Conservation (phyloP, 352 stramenopile species). For the Phytophthora pisi region DNA sequence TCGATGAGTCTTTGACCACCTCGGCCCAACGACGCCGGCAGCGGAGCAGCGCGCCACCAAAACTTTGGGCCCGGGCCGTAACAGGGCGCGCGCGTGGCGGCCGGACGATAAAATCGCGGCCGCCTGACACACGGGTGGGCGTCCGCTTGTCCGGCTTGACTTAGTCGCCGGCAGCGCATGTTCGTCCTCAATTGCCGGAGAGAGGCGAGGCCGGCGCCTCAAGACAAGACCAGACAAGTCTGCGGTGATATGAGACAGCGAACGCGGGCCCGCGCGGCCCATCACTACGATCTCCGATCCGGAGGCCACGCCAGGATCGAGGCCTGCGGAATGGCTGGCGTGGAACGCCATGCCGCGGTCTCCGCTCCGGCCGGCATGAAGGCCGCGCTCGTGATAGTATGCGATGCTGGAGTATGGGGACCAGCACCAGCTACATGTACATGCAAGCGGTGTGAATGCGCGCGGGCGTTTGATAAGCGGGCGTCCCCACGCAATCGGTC, state of each 20-base stretch:
- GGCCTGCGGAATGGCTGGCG: not conserved
- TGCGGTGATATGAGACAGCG: slow-evolving; percentile 21
- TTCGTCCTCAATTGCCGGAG: not conserved
- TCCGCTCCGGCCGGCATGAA: too few relatives aligned
- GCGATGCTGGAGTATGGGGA: slow-evolving; percentile 12
- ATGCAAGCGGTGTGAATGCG: slow-evolving; percentile 12
- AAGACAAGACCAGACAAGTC: slow-evolving; percentile 7
- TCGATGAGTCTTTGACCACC: slow-evolving; percentile 24
- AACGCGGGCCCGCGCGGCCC: not conserved
- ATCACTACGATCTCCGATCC: slow-evolving; percentile 18
- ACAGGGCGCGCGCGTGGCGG: slow-evolving; percentile 18
- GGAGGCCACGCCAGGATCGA: slow-evolving; percentile 2
- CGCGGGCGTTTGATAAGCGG: slow-evolving; percentile 15
- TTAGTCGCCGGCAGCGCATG: not conserved
- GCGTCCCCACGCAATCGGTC: slow-evolving; percentile 19
- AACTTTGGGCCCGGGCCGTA: slow-evolving; percentile 13
- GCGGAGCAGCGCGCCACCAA: slow-evolving; percentile 4
- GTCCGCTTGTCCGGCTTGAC: not conserved
- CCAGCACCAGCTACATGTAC: not conserved
- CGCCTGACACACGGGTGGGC: not conserved
- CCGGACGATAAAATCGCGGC: not conserved
- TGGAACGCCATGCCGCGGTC: not conserved
- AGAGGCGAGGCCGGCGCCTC: slow-evolving; percentile 1
- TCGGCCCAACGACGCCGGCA: slow-evolving; percentile 1
- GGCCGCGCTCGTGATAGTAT: slow-evolving; percentile 19